Conservation (phyloP, 1,284 basidiomycete species). For the Boletus semigastroideus region DNA sequence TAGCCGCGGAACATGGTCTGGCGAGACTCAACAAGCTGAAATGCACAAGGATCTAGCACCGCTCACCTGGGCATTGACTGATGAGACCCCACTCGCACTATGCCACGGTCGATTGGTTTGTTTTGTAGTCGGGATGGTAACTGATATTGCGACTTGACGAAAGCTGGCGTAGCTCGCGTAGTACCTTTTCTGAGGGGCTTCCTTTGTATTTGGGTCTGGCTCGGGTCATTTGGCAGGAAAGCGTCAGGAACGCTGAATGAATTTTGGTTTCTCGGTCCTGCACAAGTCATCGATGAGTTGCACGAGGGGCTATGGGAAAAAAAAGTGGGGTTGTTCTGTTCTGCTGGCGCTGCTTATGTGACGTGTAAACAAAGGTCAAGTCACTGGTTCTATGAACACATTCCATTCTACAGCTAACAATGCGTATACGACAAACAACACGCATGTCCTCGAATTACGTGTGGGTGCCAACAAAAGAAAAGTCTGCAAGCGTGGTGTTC, state of each 20-base stretch:
- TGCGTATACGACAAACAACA: background rate
- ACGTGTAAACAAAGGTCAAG: conserved; percentile 27
- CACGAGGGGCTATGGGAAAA: conserved; percentile 4
- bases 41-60: no score
- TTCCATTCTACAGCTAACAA: background rate
- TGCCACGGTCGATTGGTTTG: background rate
- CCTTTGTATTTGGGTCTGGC: background rate
- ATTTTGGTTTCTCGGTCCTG: conserved; percentile 1
- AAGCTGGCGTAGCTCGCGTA: background rate
- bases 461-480: no score
- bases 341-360: no score
- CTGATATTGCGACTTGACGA: background rate
- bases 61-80: conserved; percentile 8
- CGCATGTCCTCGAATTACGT: background rate
- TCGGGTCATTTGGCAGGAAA: background rate
- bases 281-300: conserved; percentile 8
- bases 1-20: conserved; percentile 9
- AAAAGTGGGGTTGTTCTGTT: no score
- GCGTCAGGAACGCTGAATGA: conserved; percentile 1
- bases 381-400: background rate
- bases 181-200: background rate
- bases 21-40: background rate
- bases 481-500: background rate
- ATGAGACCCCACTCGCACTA: background rate
- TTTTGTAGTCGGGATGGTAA: conserved; percentile 10